A percentile compares a stretch with the other conserved stretches of the same genome.
These are phyloP conservation scores for Agroathelia rolfsii DNA, from an alignment of 1,284 basidiomycete genomes.

Conservation along the genomic window DNA sequence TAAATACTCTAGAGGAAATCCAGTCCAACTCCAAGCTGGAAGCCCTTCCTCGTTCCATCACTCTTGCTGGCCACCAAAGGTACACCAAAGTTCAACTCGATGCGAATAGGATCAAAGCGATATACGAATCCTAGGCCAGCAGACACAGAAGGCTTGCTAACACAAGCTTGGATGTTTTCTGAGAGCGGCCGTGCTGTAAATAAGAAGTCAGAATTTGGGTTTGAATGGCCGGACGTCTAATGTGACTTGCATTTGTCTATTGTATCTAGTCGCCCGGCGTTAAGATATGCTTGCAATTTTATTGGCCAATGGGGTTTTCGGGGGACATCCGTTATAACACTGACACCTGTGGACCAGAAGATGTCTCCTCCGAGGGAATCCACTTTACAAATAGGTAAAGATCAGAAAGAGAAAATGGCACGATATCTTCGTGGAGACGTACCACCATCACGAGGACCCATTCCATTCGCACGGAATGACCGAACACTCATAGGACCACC, in stretches of 20 bases:
- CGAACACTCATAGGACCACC: conserved; percentile 90
- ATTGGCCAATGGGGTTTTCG: conserved; percentile 79
- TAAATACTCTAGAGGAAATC: conserved; percentile 54
- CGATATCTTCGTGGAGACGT: conserved; percentile 17
- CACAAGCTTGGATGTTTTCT: conserved; percentile 27
- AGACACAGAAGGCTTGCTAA: conserved; percentile 57
- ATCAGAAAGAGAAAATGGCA: conserved; percentile 1
- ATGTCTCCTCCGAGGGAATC: conserved; percentile 87
- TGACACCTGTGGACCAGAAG: conserved; percentile 78
- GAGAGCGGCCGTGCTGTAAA: conserved; percentile 27
- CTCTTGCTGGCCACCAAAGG: conserved; percentile 73
- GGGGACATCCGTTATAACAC: conserved; percentile 75
- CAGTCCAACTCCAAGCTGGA: conserved; percentile 89
- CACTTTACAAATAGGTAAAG: conserved; percentile 23
- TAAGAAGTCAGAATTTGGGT: conserved; percentile 1
- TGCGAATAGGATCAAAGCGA: conserved; percentile 71
- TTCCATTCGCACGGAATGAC: conserved; percentile 75
- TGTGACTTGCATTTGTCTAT: conserved; percentile 44
- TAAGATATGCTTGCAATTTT: conserved; percentile 79
- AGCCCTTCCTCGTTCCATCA: conserved; percentile 71
- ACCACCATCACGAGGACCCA: conserved; percentile 81
- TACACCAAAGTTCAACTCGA: conserved; percentile 90
- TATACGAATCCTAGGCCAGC: conserved; percentile 90
- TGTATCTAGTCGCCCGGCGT: conserved; percentile 75
- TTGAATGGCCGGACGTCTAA: conserved; percentile 5